Base-by-base conservation (phyloP, 2,329 filamentous ascomycete genomes). In the Colletotrichum gigasporum region DNA sequence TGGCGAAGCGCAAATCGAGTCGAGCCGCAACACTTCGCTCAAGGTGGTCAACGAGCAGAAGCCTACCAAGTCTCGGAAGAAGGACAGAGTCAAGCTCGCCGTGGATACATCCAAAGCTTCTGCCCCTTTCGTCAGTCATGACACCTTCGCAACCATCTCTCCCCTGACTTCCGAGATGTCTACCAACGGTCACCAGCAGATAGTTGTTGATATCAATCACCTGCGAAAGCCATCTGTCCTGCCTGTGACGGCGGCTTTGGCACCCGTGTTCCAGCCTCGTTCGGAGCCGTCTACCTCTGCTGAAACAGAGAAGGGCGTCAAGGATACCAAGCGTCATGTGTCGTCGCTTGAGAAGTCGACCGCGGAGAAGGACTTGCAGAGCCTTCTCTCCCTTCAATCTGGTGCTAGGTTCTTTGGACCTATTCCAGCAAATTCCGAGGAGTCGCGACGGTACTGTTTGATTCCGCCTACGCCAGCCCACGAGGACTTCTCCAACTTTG, bases 231-330 rank as follows among this genome's bases (percentile, higher is more conserved):
- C 75, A 2, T 77, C 75, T 3, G 72, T 75, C 18, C 73, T 85
- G 28, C 80, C 83, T 2, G 78, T 78, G 41, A 78, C 75, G 57
- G 82, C 83, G 26, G 83, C 84, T 30, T 71, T 83, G 48, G 83
- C 83, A 16, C 80, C 83, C 2, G 78, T 82, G 0, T 86, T 86
- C 57, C 78, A 82, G 53, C 82, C 83, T 32, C 79, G 80, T 7
- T 67, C 37, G 18, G 51, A 58, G 18, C 4, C 30, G 30, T 39
- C 24, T 18, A 26, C 20, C 8, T 20, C 45, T 35, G 67, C 68
- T 41, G 63, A 70, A 6, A 68, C 60, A 30, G 63, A 57, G 9
- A 53, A 58, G 1, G 57, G 35, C 1, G 50, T 51, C 14, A 61
- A 61, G 26, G 42, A 55, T 34, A 53, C 54, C 20, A 69, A 61